Conservation (phyloP, 805 yeast species). For the Metschnikowia lochheadii region DNA sequence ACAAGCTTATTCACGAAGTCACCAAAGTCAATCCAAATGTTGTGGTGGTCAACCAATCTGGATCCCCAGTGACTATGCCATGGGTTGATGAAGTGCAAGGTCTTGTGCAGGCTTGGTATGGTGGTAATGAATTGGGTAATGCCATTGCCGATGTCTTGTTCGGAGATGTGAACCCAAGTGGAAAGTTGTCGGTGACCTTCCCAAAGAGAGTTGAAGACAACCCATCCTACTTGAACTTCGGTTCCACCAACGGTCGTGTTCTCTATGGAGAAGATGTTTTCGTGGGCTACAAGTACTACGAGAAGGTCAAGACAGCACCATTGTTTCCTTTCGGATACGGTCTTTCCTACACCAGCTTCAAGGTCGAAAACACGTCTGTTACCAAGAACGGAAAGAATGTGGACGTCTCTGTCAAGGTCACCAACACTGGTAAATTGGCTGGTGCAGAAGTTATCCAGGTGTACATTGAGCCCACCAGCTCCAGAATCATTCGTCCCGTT, state of each 20-base stretch:
- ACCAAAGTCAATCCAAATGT: slow-evolving; percentile 27
- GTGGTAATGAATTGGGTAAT: slow-evolving; percentile 33
- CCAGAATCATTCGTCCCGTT: slow-evolving; percentile 21
- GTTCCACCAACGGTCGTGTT: slow-evolving; percentile 28
- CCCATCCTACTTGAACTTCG: slow-evolving; percentile 28
- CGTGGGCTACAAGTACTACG: slow-evolving; percentile 31
- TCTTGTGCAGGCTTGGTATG: slow-evolving; percentile 33
- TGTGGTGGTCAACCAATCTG: slow-evolving; percentile 31
- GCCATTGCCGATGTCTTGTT: slow-evolving; percentile 31
- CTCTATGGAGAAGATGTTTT: slow-evolving; percentile 32
- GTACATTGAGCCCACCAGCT: slow-evolving; percentile 19
- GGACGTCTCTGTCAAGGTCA: slow-evolving; percentile 17
- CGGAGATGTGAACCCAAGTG: slow-evolving; percentile 31
- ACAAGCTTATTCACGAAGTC: slow-evolving; percentile 24
- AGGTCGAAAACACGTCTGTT: slow-evolving; percentile 15
- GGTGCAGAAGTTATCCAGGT: slow-evolving; percentile 31
- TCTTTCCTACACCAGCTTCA: slow-evolving; percentile 28
- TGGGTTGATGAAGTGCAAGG: slow-evolving; percentile 25
- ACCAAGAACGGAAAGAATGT: slow-evolving; percentile 16
- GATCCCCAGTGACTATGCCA: slow-evolving; percentile 32
- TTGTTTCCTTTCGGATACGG: slow-evolving; percentile 34
- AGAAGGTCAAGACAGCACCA: slow-evolving; percentile 23
- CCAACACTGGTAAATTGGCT: slow-evolving; percentile 22
- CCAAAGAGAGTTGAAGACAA: slow-evolving; percentile 24
- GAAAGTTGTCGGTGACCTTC: slow-evolving; percentile 24